Evolutionary conservation across 805 yeast genomes (phyloP), one percentile per base, ranked within the genome.

Genomic region (Metschnikowia shivogae): DNA sequence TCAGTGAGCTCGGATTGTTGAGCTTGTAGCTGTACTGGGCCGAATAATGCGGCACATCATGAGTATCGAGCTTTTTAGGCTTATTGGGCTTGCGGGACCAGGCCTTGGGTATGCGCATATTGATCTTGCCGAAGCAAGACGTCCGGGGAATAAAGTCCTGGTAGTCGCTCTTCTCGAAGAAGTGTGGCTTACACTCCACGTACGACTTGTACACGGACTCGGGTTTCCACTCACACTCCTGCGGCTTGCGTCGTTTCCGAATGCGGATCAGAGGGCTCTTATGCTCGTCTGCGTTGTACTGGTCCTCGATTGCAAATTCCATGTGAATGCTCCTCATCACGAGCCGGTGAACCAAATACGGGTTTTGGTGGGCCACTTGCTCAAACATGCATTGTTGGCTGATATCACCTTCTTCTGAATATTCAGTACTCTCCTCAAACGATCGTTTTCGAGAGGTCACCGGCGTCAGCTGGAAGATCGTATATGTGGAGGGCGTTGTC

Each of bases 51-150:
- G 42, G 10, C 29, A 35, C 13, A 7, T 30, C 36, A 13, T 17
- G 29, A 19, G 29, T 10, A 11, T 20, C 22, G 12, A 11, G 45
- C 22, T 40, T 39, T 22, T 51, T 51, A 6, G 52, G 45, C 19
- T 45, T 48, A 34, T 55, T 55, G 13, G 58, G 62, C 12, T 54
- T 53, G 31, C 74, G 56, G 3, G 56, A 50, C 74, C 74, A 69
- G 6, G 74, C 74, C 20, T 69, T 48, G 34, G 63, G 64, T 30
- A 49, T 54, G 42, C 74, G 54, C 74, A 69, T 69, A 48, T 67
- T 68, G 32, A 69, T 62, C 35, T 58, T 62, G 6, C 74, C 74
- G 47, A 69, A 68, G 47, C 73, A 67, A 2, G 70, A 65, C 11
- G 50, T 45, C 12, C 33, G 35, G 2, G 74, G 72, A 10, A 65